phyloP scores from a whole-genome alignment of 306 rosid genomes.

The Prunus salicina region DNA sequence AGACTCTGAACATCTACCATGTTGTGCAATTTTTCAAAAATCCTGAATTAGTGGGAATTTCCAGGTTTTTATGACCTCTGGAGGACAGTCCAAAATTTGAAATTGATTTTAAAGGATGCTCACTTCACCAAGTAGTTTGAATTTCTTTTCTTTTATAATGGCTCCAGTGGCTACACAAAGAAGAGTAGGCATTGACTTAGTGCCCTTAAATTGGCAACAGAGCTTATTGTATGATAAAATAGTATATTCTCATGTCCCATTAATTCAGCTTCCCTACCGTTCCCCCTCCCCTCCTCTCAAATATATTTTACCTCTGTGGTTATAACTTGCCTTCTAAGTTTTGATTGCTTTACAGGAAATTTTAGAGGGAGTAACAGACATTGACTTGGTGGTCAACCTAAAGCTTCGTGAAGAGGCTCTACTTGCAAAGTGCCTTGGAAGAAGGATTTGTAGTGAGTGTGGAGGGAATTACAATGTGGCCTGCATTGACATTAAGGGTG shows the following conservation, averaged over 20 bases:
- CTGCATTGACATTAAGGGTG: constrained; percentile 41
- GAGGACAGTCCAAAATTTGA: not conserved
- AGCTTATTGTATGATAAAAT: not conserved
- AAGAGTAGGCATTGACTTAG: not conserved
- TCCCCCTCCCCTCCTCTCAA: not conserved
- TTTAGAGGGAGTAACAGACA: constrained; percentile 46
- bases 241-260: no score
- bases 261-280: not conserved
- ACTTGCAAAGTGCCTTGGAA: constrained; percentile 49
- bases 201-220: not conserved
- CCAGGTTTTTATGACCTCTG: not conserved
- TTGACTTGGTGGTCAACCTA: constrained; percentile 49
- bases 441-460: constrained; percentile 48
- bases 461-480: constrained; percentile 47
- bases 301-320: not conserved
- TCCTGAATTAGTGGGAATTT: not conserved
- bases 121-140: not conserved
- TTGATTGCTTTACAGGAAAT: constrained; percentile 35
- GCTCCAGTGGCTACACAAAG: not conserved
- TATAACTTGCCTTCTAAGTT: not conserved
- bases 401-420: constrained; percentile 51
- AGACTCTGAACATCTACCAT: not conserved
- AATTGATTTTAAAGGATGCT: not conserved
- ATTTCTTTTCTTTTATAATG: not conserved
- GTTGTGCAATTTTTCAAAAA: not conserved